Base-by-base conservation (phyloP, 1,284 basidiomycete species). In the Trichosporon inkin region DNA sequence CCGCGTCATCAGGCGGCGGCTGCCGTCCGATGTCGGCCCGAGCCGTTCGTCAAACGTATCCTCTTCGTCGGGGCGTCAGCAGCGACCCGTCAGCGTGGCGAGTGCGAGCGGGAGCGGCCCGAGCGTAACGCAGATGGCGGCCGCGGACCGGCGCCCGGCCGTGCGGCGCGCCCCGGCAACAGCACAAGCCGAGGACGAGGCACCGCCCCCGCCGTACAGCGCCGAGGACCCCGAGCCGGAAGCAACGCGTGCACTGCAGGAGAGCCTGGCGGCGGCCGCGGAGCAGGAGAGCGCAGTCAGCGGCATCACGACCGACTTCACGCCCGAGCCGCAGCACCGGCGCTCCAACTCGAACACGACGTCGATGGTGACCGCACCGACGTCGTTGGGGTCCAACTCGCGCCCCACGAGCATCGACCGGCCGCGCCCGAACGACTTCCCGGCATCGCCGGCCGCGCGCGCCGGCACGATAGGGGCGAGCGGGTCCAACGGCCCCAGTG, bases 211-310 rank as follows among this genome's bases (percentile, higher is more conserved):
- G 14, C 74, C 74, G 5, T 77, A 77, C 61, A 53, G 71, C 8
- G 59, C 65, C 20, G 58, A 68, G 36, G 75, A 77, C 63, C 74
- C 75, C 6, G 74, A 77, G 37, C 75, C 75, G 1, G 73, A 74
- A 19, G 64, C 69, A 10, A 77, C 75, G 2, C 41, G 69, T 16
- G 55, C 68, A 20, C 59, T 76, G 35, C 67, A 76, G 56, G 69
- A 71, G 24, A 60, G 66, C 40, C 60, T 76, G 6, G 70, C 70
- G 8, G 69, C 71, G 0, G 53, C 36, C 1, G 44, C 44, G 8
- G 44, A 32, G 44, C 24, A 49, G 44, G 17, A 49, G 10, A 32
- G 39, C 28, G 28, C 28, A 8, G 28, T 32, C 14, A 49, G 22
- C 44, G 44, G 28, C 7, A 10, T 49, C 7, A 10, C 28, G 4